A percentile compares a stretch with the other conserved stretches of the same genome.
Evolutionary conservation across 768 basidiomycete species (phyloP).

Genomic region (Suillus bovinus): DNA sequence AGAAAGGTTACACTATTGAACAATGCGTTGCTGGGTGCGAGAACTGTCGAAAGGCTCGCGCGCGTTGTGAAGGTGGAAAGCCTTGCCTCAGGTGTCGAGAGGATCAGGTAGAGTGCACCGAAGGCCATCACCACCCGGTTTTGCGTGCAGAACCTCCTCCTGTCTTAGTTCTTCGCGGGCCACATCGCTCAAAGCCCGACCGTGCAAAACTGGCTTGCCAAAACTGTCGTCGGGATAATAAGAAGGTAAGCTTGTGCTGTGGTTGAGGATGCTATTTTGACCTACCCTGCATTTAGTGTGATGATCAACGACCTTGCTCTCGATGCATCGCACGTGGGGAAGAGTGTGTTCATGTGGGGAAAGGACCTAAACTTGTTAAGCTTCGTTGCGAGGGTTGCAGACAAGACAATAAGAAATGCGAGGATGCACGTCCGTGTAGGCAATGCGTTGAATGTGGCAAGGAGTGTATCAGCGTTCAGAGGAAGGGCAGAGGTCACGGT

Average conservation of each 20-base stretch:
- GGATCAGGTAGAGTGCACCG: conserved; percentile 44
- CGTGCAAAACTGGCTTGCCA: conserved; percentile 61
- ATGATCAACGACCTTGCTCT: conserved; percentile 61
- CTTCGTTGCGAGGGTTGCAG: conserved; percentile 61
- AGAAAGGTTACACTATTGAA: conserved; percentile 51
- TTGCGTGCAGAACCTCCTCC: conserved; percentile 29
- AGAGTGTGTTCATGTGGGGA: conserved; percentile 56
- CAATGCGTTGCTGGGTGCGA: conserved; percentile 66
- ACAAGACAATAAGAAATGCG: conserved; percentile 56
- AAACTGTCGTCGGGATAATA: conserved; percentile 63
- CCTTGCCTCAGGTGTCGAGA: conserved; percentile 38
- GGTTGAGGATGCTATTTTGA: conserved; percentile 1
- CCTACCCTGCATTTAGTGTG: conserved; percentile 43
- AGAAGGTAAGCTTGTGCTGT: conserved; percentile 45
- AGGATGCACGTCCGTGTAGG: conserved; percentile 57
- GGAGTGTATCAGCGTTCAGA: conserved; percentile 49
- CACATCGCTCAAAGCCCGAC: conserved; percentile 39
- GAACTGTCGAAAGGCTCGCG: conserved; percentile 51
- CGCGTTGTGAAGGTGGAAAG: conserved; percentile 42
- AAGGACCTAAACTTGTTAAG: conserved; percentile 57
- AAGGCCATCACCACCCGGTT: conserved; percentile 35
- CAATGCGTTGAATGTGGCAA: conserved; percentile 48
- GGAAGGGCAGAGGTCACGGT: conserved; percentile 58
- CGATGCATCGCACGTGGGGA: conserved; percentile 56
- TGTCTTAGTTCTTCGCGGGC: conserved; percentile 22